These are phyloP conservation scores for Pichia kudriavzevii DNA, from an alignment of 1,139 yeast genomes.

Conservation along the genomic window DNA sequence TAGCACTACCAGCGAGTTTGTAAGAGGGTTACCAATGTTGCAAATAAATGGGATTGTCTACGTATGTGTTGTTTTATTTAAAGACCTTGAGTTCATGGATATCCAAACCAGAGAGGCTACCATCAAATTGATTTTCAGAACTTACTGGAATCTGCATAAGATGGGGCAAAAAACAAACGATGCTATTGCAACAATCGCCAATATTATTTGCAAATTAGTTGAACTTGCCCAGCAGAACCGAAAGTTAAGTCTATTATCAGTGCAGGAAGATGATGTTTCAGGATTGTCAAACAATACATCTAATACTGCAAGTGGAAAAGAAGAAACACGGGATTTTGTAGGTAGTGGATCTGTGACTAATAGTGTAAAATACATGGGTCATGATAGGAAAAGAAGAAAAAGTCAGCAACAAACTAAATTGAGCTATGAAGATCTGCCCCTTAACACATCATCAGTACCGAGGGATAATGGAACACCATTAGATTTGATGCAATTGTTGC, in stretches of 20 bases:
- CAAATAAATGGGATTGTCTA: conserved; percentile 44
- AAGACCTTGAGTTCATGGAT: conserved; percentile 33
- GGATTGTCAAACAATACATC: too few species aligned
- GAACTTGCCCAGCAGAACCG: too few species aligned
- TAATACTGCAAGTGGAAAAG: too few species aligned
- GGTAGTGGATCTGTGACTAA: conserved; percentile 14
- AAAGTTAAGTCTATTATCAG: too few species aligned
- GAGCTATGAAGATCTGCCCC: conserved; percentile 19
- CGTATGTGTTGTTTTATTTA: conserved; percentile 43
- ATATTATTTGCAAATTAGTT: conserved; percentile 41
- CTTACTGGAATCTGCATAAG: conserved; percentile 48
- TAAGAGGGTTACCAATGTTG: conserved; percentile 45
- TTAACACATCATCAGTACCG: background rate
- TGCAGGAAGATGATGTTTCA: too few species aligned
- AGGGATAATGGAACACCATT: too few species aligned
- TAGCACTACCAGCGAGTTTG: conserved; percentile 35
- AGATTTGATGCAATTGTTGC: conserved; percentile 1
- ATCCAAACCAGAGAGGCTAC: conserved; percentile 32
- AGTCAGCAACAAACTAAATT: conserved; percentile 22
- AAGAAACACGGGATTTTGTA: too few species aligned
- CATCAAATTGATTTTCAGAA: conserved; percentile 38
- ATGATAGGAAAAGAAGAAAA: conserved; percentile 6
- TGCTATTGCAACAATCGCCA: conserved; percentile 49
- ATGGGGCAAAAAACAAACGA: conserved; percentile 47
- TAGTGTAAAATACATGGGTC: conserved; percentile 5